phyloP scores from a whole-genome alignment of 2,329 filamentous ascomycete genomes.

The Fusarium hainanense region DNA sequence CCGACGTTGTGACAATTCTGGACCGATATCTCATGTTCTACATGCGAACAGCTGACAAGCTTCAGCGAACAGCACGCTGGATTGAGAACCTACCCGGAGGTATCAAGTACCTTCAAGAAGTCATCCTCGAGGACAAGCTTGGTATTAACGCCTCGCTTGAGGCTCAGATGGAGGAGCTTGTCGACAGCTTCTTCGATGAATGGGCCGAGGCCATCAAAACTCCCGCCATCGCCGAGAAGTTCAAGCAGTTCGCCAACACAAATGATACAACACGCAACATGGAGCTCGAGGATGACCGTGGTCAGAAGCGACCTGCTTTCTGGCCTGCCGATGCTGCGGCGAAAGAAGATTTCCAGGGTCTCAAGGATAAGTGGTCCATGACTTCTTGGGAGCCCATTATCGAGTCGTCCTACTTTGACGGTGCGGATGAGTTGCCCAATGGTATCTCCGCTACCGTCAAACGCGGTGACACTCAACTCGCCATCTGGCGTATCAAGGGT shows the following conservation, averaged over 20 bases:
- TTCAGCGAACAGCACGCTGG: conserved; percentile 91
- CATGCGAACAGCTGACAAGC: conserved; percentile 89
- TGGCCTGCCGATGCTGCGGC: conserved; percentile 77
- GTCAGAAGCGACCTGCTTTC: conserved; percentile 78
- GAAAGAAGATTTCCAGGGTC: conserved; percentile 77
- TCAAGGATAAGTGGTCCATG: conserved; percentile 68
- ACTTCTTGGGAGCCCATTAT: conserved; percentile 83
- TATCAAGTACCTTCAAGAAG: conserved; percentile 82
- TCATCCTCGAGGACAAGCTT: conserved; percentile 85
- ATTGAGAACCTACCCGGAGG: conserved; percentile 86
- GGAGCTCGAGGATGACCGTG: conserved; percentile 77
- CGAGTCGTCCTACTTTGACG: conserved; percentile 74
- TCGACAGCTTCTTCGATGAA: conserved; percentile 88
- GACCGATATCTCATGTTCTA: conserved; percentile 95
- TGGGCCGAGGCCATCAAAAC: conserved; percentile 85
- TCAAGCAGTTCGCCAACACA: conserved; percentile 88
- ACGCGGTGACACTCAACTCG: conserved; percentile 88
- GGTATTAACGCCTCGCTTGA: conserved; percentile 88
- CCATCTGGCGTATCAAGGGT: conserved; percentile 84
- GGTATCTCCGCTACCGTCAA: conserved; percentile 83
- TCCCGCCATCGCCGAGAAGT: conserved; percentile 74
- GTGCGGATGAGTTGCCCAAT: conserved; percentile 71
- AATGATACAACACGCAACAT: conserved; percentile 74
- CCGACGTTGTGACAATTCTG: conserved; percentile 83
- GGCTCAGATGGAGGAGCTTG: conserved; percentile 86